Percentiles rank a stretch among this genome's conserved stretches.
phyloP scores from a whole-genome alignment of 306 rosid genomes.

The Sesbania bispinosa region DNA sequence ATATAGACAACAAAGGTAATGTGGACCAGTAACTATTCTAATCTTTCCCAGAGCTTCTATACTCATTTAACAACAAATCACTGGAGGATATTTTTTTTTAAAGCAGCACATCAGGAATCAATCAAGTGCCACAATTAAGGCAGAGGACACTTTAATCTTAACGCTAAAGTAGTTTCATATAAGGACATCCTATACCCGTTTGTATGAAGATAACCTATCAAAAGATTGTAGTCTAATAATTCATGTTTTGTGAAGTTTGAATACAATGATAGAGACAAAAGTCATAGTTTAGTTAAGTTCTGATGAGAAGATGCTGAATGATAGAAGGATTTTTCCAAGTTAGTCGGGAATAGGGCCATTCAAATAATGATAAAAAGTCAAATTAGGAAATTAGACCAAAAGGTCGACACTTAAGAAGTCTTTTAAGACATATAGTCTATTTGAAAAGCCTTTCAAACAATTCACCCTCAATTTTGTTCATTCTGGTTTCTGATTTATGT shows the following conservation, averaged over 20 bases:
- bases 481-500: slow-evolving; percentile 7
- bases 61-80: neutral
- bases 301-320: neutral
- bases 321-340: neutral
- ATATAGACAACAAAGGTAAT: slow-evolving; percentile 5
- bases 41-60: neutral
- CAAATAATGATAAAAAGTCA: neutral
- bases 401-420: neutral
- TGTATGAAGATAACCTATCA: neutral
- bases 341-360: neutral
- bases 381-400: neutral
- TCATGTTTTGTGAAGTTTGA: neutral
- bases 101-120: neutral
- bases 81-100: neutral
- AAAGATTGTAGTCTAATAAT: neutral
- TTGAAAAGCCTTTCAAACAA: slow-evolving; percentile 1
- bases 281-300: neutral
- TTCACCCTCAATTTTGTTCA: neutral
- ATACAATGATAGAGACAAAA: slow-evolving; percentile 4
- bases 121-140: neutral
- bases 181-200: neutral
- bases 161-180: neutral
- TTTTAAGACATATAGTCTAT: neutral
- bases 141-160: neutral
- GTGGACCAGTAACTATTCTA: neutral